Percentiles rank a stretch among this genome's conserved stretches.
These are phyloP conservation scores for Trichodelitschia bisporula DNA, from an alignment of 495 filamentous ascomycete species.

Conservation along the genomic window DNA sequence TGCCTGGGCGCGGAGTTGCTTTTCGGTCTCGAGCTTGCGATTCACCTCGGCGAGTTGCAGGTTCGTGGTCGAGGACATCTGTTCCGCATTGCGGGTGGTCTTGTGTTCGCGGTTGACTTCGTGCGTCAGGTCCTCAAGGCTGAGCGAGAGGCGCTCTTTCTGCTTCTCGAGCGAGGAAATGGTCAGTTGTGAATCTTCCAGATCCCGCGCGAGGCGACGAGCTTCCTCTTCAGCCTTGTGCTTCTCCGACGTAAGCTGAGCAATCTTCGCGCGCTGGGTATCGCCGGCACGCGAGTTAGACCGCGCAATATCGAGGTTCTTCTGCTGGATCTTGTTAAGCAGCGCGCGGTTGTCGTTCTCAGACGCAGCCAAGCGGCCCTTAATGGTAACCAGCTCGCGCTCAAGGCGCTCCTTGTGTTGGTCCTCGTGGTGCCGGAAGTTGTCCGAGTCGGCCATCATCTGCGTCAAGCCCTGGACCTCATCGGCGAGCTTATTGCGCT, in stretches of 20 bases:
- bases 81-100: slow-evolving; percentile 73
- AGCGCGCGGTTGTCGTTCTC: slow-evolving; percentile 94
- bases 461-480: slow-evolving; percentile 63
- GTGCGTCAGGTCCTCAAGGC: slow-evolving; percentile 80
- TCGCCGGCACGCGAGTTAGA: slow-evolving; percentile 73
- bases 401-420: slow-evolving; percentile 84
- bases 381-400: slow-evolving; percentile 75
- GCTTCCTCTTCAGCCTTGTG: slow-evolving; percentile 62
- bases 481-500: slow-evolving; percentile 43
- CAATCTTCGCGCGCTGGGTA: slow-evolving; percentile 52
- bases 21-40: slow-evolving; percentile 70
- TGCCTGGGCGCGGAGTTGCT: slow-evolving; percentile 62
- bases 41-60: slow-evolving; percentile 76
- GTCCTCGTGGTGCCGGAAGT: slow-evolving; percentile 67
- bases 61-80: slow-evolving; percentile 56
- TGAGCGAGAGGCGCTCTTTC: slow-evolving; percentile 79
- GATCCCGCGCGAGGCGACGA: slow-evolving; percentile 53
- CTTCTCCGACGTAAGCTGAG: slow-evolving; percentile 64
- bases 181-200: slow-evolving; percentile 68
- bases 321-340: slow-evolving; percentile 90
- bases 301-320: slow-evolving; percentile 86
- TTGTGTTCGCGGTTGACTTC: slow-evolving; percentile 82
- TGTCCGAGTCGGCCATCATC: slow-evolving; percentile 67
- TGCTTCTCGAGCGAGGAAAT: slow-evolving; percentile 82
- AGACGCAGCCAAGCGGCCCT: slow-evolving; percentile 71